Evolutionary conservation across 441 rosid genomes (phyloP), one percentile per base, ranked within the genome.

Genomic region (Arabidopsis hybrid): DNA sequence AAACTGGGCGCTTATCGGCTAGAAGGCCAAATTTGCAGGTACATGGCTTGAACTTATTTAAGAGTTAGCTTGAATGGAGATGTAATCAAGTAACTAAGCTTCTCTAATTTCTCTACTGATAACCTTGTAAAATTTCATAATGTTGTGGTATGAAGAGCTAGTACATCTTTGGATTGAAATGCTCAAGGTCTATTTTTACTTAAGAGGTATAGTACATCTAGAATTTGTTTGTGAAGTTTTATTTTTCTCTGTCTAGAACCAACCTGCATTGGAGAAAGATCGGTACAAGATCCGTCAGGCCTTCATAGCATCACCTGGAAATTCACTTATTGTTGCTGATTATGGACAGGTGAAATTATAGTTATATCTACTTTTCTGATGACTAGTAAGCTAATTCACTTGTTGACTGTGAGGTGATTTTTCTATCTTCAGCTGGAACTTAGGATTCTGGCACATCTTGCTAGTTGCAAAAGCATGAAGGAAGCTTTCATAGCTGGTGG

Each of bases 191-290:
- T 59, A 38, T 51, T 46, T 34, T 52, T 40, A 32, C 43, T 14
- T 50, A 26, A 26, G 13, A 61, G 39, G 10, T 62, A 39, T 31
- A 43, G 18, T 8, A 38, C 53, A 64, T 18, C 17, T 21, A 50
- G 39, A 42, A 9, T 21, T 59, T 42, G 46, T 59, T 42, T 8
- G 43, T 53, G 4, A 42, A 1, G 5, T 17, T 60, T 46, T 46
- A 4, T 8, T 50, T 65, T 38, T 52, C 12, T 8, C 51, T 65
- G 60, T 59, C 35, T 86, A 95, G 99, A 95, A 95, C 77, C 99
- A 95, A 64, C 99, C 99, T 73, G 98, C 99, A 46, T 77, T 92
- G 85, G 99, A 95, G 89, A 95, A 95, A 87, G 99, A 95, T 74
- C 87, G 99, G 65, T 95, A 95, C 80, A 95, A 95, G 86, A 95